Base-by-base conservation (phyloP, 2,329 filamentous ascomycete genomes). In the Fusarium siculi region DNA sequence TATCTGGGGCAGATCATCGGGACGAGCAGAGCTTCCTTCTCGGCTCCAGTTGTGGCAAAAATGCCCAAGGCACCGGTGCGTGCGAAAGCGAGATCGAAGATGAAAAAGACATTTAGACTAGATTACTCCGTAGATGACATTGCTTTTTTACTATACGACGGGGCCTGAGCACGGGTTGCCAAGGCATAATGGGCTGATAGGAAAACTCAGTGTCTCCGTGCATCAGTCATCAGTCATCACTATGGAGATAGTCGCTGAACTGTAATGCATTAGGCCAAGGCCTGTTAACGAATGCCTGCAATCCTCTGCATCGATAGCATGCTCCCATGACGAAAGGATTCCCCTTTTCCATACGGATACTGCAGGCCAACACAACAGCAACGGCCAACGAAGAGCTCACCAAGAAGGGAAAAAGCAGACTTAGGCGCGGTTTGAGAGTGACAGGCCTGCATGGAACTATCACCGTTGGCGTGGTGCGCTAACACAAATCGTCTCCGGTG, bases 391-490 rank as follows among this genome's bases (percentile, higher is more conserved):
- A 50, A 54, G 36, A 36, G 34, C 32, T 67, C 37, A 23, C 53
- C 46, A 21, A 34, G 23, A 61, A 55, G 36, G 66, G 36, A 40
- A 56, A 69, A 46, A 40, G 2, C 16, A 60, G 25, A 49, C 40
- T 50, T n/a, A 47, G 11, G 46, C 62, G 49, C 46, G 46, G 47
- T 54, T 73, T 70, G 54, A 43, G 56, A 58, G 55, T 66, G 66
- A 70, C 57, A 63, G 32, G 61, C 56, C 56, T 63, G 37, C 61
- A 68, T 74, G 66, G 52, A 52, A 61, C 70, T 61, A 73, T 74
- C 46, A 58, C 23, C 32, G 34, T 55, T 72, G 69, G 70, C 39
- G 66, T 28, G 44, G 23, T 54, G 52, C 71, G 70, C 71, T 73
- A 73, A 56, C 23, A 55, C 28, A 46, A 59, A 49, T 64, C 37